Evolutionary conservation across 163 green algal genomes (phyloP).

Genomic region (Chlamydomonas reinhardtii): DNA sequence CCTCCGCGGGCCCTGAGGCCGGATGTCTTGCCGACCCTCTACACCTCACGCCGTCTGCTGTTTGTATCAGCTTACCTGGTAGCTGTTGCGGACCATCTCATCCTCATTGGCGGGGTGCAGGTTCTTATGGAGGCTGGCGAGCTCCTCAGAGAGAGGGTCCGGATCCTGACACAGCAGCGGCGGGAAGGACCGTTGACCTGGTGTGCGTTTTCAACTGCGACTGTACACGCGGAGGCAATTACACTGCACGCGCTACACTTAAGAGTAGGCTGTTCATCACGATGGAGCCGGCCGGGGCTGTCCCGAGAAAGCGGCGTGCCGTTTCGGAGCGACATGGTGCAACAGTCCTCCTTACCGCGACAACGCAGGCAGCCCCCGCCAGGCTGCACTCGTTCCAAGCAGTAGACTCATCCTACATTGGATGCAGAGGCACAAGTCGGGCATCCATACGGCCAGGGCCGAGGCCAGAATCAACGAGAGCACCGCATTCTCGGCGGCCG

Average conservation of each 20-base stretch:
- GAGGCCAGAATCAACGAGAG: not conserved
- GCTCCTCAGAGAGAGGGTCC: constrained; percentile 26
- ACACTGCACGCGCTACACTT: too few species aligned
- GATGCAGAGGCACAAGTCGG: too few species aligned
- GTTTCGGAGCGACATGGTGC: not conserved
- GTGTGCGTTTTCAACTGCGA: too few species aligned
- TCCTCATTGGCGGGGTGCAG: not conserved
- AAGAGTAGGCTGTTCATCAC: not conserved
- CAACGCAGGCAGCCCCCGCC: constrained; percentile 25
- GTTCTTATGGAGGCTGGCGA: not conserved
- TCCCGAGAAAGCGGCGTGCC: not conserved
- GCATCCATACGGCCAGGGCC: too few species aligned
- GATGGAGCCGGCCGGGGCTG: too few species aligned
- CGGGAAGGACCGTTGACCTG: too few species aligned
- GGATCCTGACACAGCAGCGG: constrained; percentile 6
- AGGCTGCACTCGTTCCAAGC: constrained; percentile 42
- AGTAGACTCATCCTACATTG: constrained; percentile 30
- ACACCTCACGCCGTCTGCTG: too few species aligned
- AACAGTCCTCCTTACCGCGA: constrained; percentile 5
- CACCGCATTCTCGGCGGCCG: not conserved
- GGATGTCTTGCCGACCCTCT: too few species aligned
- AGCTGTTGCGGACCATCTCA: constrained; percentile 31
- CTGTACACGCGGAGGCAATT: too few species aligned
- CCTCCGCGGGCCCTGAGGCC: too few species aligned
- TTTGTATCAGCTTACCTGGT: constrained; percentile 37